Evolutionary conservation across 1,284 basidiomycete species (phyloP), one percentile per base, ranked within the genome.

Genomic region (Apiotrichum gracile): DNA sequence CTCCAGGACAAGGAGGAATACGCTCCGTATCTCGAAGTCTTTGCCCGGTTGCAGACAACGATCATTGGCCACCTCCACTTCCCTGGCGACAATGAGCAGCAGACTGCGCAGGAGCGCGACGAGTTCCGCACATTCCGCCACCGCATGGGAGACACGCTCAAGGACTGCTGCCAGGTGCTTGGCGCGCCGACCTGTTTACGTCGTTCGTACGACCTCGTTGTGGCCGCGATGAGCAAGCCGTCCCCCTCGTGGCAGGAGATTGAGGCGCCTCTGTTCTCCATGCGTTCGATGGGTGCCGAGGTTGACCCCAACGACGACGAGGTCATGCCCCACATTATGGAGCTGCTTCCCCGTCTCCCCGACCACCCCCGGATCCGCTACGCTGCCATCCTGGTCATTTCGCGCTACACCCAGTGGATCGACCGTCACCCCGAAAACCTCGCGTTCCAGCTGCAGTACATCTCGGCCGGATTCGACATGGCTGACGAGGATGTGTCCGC

Each of bases 71-170:
- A 98, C 71, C 80, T 99, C 7, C 90, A 91, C 72, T 98, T 97
- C 77, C 93, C 96, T 5, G 70, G 83, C 10, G 89, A 93, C 55
- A 69, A 81, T 27, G 88, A 91, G 51, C 66, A 80, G 16, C 76
- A 93, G 62, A 81, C 82, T 4, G 84, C 86, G 4, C 88, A 94
- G 74, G 94, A 97, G 70, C 82, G 86, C 12, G 96, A 98, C 60
- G 87, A 88, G 67, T 98, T 98, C 80, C 83, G 96, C 24, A 82
- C 84, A 7, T 98, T 99, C 80, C 81, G 96, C 51, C 96, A 99
- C 78, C 85, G 92, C 60, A 98, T 99, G 88, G 96, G 96, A 49
- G 94, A 98, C 73, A 98, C 96, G 5, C 82, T 99, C 63, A 99
- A 99, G 76, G 96, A 99, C 72, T 98, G 96, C 72, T 98, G 96